Base-by-base conservation (phyloP, 169 alveolate genomes). In the Pseudocohnilembus persalinus region DNA sequence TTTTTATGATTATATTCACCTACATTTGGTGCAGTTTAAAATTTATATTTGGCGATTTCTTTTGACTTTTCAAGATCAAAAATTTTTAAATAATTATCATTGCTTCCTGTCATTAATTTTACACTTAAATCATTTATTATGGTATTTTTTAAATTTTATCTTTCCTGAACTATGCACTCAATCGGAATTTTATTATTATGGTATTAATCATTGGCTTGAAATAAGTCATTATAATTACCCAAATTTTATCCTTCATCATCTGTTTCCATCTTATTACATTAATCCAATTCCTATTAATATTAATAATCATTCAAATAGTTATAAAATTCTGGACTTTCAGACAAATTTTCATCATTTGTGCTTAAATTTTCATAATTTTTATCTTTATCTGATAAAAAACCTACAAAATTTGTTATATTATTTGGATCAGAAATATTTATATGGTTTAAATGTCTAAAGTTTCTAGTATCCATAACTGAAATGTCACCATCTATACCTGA, bases 1-100 rank as follows among this genome's bases (percentile, higher is more conserved):
- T 79, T 72, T 0, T 15, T 26, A 4, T 74, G 84, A 16, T 79
- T 79, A 28, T 34, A 63, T 79, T 79, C 64, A n/a, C 76, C 84
- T 25, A 49, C 24, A 29, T 79, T 79, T 0, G 64, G 76, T n/a
- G 76, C 30, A 24, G 34, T 64, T 0, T 27, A 0, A 64, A 29
- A 31, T 27, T 79, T 29, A 0, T 27, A 49, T 16, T 79, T 28
- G 4, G 34, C 28, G 11, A 24, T 79, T 63, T 79, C 4, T n/a
- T 79, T 35, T 28, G 16, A 68, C 20, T 49, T 29, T 11, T 79
- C 84, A 28, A 79, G 11, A 79, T 79, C 84, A 25, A 49, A 79
- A n/a, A 79, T 79, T n/a, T 28, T 79, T 25, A 79, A 27, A 49
- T 6, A 30, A 34, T 49, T 63, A 35, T 79, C 76, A 20, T 79